Conservation (phyloP, 768 basidiomycete species). For the Hericium coralloides region DNA sequence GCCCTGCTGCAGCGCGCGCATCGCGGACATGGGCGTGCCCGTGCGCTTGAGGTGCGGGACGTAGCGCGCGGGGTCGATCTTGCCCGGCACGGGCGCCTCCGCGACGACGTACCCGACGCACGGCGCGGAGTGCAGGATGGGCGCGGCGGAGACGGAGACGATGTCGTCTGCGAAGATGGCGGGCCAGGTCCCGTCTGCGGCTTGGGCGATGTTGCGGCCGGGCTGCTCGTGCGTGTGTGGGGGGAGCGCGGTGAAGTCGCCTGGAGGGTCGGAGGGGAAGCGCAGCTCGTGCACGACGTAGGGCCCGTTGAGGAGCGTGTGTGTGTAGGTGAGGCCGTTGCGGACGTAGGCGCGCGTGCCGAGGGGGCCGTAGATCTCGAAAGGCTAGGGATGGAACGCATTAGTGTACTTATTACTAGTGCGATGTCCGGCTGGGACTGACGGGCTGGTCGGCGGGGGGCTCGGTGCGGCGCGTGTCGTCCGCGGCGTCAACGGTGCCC, state of each 20-base stretch:
- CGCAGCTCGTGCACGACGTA: slow-evolving; percentile 84
- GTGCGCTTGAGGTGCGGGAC: slow-evolving; percentile 62
- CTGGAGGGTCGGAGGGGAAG: slow-evolving; percentile 46
- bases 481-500: slow-evolving; percentile 44
- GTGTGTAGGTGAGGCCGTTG: slow-evolving; percentile 53
- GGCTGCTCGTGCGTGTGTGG: slow-evolving; percentile 46
- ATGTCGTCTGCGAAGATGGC: slow-evolving; percentile 49
- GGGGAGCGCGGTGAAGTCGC: slow-evolving; percentile 23
- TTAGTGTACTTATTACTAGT: background rate
- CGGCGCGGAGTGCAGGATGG: slow-evolving; percentile 72
- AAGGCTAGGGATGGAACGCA: slow-evolving; percentile 31
- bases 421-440: too few species aligned
- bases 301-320: slow-evolving; percentile 53
- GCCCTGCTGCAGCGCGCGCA: slow-evolving; percentile 60
- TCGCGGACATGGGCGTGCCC: slow-evolving; percentile 56
- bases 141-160: slow-evolving; percentile 64
- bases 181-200: slow-evolving; percentile 49
- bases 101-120: slow-evolving; percentile 73
- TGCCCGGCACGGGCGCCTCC: slow-evolving; percentile 68
- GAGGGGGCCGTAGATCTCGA: slow-evolving; percentile 82
- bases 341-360: slow-evolving; percentile 81
- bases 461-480: slow-evolving; percentile 41
- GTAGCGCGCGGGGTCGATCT: slow-evolving; percentile 61
- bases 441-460: too few species aligned
- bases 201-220: slow-evolving; percentile 56